Evolutionary conservation across 495 filamentous ascomycete genomes (phyloP), one percentile per base, ranked within the genome.

Genomic region (Bacidia rubella): DNA sequence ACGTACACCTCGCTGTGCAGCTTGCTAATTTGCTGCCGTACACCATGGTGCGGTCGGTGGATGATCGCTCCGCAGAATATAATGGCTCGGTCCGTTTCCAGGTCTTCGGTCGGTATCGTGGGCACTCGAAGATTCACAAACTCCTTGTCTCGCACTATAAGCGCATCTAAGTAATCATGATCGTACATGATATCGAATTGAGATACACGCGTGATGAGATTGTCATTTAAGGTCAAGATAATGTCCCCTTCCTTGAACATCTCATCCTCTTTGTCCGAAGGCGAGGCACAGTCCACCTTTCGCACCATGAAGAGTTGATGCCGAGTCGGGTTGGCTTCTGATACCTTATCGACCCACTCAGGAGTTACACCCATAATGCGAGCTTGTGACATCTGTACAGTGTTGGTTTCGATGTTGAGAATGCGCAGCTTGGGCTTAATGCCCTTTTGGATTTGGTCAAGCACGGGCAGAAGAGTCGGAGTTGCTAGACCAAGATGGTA

Each of bases 301-400:
- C 89, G 87, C 23, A 99, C 85, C 86, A 99, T 93, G 72, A 99
- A 99, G 20, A 99, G 77, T 66, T 97, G 92, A 64, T 99, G 92
- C 48, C 85, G 83, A 17, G 90, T 80, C 9, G 86, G 84, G 60
- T 96, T 95, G 49, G 88, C 85, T 49, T 78, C 65, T 29, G 90
- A 81, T 21, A 95, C 89, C 66, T 85, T 82, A 56, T 84, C 74
- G 57, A 97, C 95, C 93, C 92, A 96, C 47, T 93, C 84, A 60
- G 96, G 90, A 0, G 84, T 84, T 5, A 96, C 87, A 26, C 93
- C 93, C 93, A 99, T 97, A 54, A 96, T 87, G 23, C 90, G 82
- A n/a, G 84, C 92, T 69, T 97, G 92, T 53, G 81, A 86, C 92
- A 99, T 97, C 60, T 94, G 87, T 26, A 97, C 86, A 35, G 90